Base-by-base conservation (phyloP, 2,329 filamentous ascomycete genomes). In the Penicillium sp. region DNA sequence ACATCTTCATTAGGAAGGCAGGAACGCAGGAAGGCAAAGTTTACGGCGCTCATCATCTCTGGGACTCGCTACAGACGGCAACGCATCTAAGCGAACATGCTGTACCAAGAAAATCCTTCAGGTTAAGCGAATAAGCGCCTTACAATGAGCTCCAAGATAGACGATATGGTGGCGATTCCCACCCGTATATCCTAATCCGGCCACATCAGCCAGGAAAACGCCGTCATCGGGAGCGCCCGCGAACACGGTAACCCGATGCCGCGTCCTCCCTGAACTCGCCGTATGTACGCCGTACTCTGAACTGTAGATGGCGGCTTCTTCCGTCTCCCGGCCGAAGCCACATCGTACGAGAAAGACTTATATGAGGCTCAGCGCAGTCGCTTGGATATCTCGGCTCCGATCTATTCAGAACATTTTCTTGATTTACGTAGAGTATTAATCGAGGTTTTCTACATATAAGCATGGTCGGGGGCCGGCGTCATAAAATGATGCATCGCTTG, bases 211-310 rank as follows among this genome's bases (percentile, higher is more conserved):
- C 49, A 49, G 49, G 25, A 30, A 35, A 56, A 43, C 22, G 30
- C 30, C 49, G 22, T 43, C 19, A 25, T 33, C 22, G 55, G 55
- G 46, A 48, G 52, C 52, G 42, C 55, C 59, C 59, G 59, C 49
- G 14, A n/a, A 25, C 40, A 42, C 60, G 60, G 60, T 40, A 59
- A 55, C 37, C 60, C 60, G 60, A 61, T 43, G 35, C 35, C 38
- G 4, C 22, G 3, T 10, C 40, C 33, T 40, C 42, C 14, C 8
- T 52, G 19, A 7, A 11, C 33, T 37, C 19, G 19, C 19, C 19
- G 19, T 22, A 22, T 22, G 19, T 22, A 22, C 19, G 19, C 1
- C 19, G 19, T 22, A 22, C 19, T 22, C 8, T 52, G 19, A 7
- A 11, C 33, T 37, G 10, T 42, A 22, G 13, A 49, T 33, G 40